Percentiles rank a stretch among this genome's conserved stretches.
phyloP scores from a whole-genome alignment of 2,329 filamentous ascomycete genomes.

The Diaporthe australafricana region DNA sequence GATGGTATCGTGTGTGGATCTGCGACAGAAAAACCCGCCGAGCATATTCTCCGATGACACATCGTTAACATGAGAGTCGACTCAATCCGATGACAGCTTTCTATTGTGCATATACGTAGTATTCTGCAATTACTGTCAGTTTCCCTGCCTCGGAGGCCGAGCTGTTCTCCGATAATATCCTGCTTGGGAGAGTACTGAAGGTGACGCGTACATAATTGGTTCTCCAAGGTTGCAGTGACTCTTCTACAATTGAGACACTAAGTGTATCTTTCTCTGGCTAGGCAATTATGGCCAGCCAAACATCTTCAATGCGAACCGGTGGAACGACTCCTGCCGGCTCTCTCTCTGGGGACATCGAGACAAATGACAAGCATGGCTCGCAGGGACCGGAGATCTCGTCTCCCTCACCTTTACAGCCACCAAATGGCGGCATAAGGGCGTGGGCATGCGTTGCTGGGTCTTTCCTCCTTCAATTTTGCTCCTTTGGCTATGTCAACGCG shows the following conservation, averaged over 20 bases:
- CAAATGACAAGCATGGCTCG: neutral
- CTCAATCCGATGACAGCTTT: neutral
- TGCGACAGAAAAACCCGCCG: neutral
- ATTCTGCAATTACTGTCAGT: too few species aligned
- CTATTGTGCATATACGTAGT: too few species aligned
- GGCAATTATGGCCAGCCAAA: neutral
- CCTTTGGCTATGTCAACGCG: slow-evolving; percentile 19
- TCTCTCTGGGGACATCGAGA: neutral
- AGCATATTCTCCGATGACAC: slow-evolving; percentile 17
- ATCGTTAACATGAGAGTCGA: neutral
- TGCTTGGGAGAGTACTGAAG: neutral
- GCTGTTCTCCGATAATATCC: neutral
- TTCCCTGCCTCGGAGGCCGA: neutral
- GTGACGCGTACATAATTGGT: neutral
- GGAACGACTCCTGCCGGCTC: neutral
- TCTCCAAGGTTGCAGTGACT: neutral
- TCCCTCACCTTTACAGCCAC: neutral
- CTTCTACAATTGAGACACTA: neutral
- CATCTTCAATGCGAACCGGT: neutral
- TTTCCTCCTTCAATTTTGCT: slow-evolving; percentile 10
- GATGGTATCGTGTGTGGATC: neutral
- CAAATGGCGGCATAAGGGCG: neutral
- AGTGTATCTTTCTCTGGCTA: neutral
- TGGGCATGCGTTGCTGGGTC: slow-evolving; percentile 6
- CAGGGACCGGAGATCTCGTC: neutral